These are phyloP conservation scores for Adansonia gregorii DNA, from an alignment of 441 rosid species.

Conservation along the genomic window DNA sequence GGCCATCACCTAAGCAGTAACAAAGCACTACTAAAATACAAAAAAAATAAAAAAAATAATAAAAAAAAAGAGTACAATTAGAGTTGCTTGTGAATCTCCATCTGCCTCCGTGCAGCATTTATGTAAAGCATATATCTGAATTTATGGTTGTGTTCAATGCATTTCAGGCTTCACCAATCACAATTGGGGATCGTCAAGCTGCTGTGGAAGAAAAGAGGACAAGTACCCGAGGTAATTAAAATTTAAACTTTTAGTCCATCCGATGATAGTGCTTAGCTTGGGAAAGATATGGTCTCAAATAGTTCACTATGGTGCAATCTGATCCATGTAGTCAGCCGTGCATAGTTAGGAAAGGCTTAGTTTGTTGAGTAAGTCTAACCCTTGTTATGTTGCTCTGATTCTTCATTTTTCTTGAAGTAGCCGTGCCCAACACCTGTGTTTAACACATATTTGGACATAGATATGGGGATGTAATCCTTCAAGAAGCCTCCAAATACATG, in stretches of 20 bases:
- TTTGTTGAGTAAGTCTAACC: background rate
- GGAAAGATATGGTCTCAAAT: slow-evolving; percentile 10
- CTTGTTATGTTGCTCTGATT: no score
- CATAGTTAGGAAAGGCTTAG: background rate
- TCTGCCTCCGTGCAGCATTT: slow-evolving; percentile 4
- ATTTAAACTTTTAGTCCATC: slow-evolving; percentile 2
- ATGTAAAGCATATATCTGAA: background rate
- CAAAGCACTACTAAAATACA: background rate
- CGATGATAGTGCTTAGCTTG: background rate
- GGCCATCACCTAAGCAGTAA: background rate
- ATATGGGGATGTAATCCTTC: no score
- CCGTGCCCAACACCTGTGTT: no score
- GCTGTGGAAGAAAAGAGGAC: slow-evolving; percentile 85
- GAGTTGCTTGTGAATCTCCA: background rate
- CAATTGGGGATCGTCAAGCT: slow-evolving; percentile 68
- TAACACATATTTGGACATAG: no score
- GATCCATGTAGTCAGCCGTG: background rate
- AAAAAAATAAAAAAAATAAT: background rate
- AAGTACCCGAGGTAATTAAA: slow-evolving; percentile 63
- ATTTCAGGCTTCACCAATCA: slow-evolving; percentile 79
- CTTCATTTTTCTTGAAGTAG: no score
- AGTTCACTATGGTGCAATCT: background rate
- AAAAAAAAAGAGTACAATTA: no score
- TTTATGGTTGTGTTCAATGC: slow-evolving; percentile 11
- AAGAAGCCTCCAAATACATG: no score